Evolutionary conservation across 2,329 filamentous ascomycete species (phyloP).

Genomic region (Clonostachys chloroleuca): DNA sequence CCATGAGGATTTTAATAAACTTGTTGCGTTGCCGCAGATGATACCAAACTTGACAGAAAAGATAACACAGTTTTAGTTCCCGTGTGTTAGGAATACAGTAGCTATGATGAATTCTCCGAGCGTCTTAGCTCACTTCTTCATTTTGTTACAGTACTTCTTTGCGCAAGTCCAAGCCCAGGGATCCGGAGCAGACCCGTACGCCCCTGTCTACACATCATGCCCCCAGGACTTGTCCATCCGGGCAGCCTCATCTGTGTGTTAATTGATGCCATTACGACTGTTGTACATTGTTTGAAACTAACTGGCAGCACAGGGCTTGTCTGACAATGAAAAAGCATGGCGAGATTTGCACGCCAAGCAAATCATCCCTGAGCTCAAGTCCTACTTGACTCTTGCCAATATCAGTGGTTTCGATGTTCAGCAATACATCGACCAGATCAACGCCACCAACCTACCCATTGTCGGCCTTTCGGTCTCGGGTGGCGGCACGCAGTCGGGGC

Average conservation of each 20-base stretch:
- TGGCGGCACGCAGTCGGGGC: conserved; percentile 17
- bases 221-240: conserved; percentile 1
- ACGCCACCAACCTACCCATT: conserved; percentile 8
- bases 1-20: no score
- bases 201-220: conserved; percentile 3
- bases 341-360: conserved; percentile 8
- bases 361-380: conserved; percentile 9
- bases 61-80: no score
- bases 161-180: neutral
- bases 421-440: conserved; percentile 11
- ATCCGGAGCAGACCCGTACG: conserved; percentile 4
- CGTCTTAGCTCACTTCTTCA: no score
- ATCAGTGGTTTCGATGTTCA: conserved; percentile 12
- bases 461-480: conserved; percentile 17
- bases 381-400: conserved; percentile 12
- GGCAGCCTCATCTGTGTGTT: conserved; percentile 1
- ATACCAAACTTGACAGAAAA: no score
- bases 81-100: no score
- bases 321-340: conserved; percentile 12
- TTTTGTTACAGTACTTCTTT: neutral
- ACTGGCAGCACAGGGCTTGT: conserved; percentile 10
- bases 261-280: no score
- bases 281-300: no score
- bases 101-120: no score
- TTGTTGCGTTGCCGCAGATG: no score